phyloP scores from a whole-genome alignment of 441 rosid genomes.

The Corymbia citriodora region DNA sequence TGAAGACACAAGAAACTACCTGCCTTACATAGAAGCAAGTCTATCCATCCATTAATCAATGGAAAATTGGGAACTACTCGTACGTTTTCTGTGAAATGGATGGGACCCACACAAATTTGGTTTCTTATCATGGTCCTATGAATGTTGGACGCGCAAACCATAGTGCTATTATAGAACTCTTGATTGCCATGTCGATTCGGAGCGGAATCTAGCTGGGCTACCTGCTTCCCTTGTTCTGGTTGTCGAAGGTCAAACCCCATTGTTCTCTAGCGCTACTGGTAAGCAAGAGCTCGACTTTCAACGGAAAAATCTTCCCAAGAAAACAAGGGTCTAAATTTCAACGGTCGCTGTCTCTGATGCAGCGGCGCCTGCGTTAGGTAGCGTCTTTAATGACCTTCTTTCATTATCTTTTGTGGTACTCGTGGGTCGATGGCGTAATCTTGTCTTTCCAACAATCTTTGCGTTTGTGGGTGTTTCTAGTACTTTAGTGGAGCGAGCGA shows the following conservation, averaged over 20 bases:
- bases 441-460: background rate
- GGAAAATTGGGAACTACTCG: background rate
- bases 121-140: background rate
- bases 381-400: background rate
- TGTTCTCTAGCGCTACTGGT: background rate
- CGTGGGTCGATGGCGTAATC: background rate
- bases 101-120: background rate
- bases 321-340: background rate
- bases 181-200: background rate
- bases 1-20: background rate
- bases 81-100: background rate
- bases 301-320: background rate
- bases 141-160: background rate
- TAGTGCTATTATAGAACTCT: background rate
- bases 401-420: background rate
- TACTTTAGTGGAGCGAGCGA: background rate
- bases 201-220: background rate
- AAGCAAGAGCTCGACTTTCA: background rate
- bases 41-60: background rate
- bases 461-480: background rate
- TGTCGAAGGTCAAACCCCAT: background rate
- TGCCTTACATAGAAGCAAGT: background rate
- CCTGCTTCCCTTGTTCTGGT: background rate
- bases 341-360: background rate
- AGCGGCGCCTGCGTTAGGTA: background rate